A percentile compares a stretch with the other conserved stretches of the same genome.
Evolutionary conservation across 2,329 filamentous ascomycete species (phyloP).

Genomic region (Metarhizium album): DNA sequence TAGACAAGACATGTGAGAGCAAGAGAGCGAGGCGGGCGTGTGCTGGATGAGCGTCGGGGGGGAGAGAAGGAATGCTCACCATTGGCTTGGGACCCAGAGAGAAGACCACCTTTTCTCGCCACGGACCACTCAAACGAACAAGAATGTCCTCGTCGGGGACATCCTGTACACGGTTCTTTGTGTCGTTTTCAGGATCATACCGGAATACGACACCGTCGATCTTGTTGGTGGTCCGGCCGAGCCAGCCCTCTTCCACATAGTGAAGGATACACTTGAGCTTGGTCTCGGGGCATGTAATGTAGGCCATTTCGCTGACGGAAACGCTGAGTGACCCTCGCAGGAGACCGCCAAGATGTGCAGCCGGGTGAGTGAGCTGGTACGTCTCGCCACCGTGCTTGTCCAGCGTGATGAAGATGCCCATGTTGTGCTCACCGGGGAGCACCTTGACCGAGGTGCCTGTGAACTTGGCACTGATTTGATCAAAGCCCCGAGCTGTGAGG

Average conservation of each 20-base stretch:
- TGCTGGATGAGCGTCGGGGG: neutral
- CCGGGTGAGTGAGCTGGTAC: conserved; percentile 89
- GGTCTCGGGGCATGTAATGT: conserved; percentile 80
- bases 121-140: conserved; percentile 71
- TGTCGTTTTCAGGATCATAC: conserved; percentile 80
- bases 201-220: conserved; percentile 85
- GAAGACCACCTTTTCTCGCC: conserved; percentile 63
- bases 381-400: conserved; percentile 74
- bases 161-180: conserved; percentile 68
- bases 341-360: conserved; percentile 83
- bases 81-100: conserved; percentile 48
- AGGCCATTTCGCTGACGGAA: conserved; percentile 81
- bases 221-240: conserved; percentile 82
- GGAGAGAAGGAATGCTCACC: conserved; percentile 43
- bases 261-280: conserved; percentile 85
- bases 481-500: conserved; percentile 77
- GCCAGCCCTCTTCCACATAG: conserved; percentile 91
- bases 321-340: conserved; percentile 80
- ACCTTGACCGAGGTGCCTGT: conserved; percentile 92
- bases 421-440: conserved; percentile 81
- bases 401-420: conserved; percentile 88
- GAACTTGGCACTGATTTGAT: conserved; percentile 96
- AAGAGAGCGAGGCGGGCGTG: neutral
- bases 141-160: conserved; percentile 78
- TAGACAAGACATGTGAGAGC: neutral